Conservation (phyloP, 352 stramenopile genomes). For the Pythium rishiriense region DNA sequence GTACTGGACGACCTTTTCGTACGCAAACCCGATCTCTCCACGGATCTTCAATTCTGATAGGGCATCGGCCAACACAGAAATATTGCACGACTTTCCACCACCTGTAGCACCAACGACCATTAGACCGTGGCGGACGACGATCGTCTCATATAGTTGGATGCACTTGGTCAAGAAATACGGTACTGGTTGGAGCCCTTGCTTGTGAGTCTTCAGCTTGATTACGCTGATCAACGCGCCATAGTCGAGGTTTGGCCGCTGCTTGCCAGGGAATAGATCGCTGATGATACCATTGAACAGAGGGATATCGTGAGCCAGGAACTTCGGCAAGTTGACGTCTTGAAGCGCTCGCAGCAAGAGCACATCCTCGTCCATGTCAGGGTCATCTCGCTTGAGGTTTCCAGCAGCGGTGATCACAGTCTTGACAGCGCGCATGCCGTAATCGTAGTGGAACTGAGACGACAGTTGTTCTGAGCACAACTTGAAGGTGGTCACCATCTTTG, state of each 20-base stretch:
- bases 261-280: constrained; percentile 93
- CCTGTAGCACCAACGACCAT: constrained; percentile 94
- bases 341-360: constrained; percentile 92
- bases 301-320: constrained; percentile 95
- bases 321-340: constrained; percentile 95
- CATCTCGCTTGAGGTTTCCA: constrained; percentile 89
- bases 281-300: constrained; percentile 96
- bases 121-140: constrained; percentile 93
- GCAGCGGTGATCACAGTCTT: constrained; percentile 90
- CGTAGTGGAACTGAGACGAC: constrained; percentile 89
- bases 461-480: constrained; percentile 90
- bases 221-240: constrained; percentile 84
- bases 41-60: constrained; percentile 85
- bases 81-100: constrained; percentile 89
- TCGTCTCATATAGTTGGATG: constrained; percentile 95
- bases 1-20: constrained; percentile 89
- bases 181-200: constrained; percentile 83
- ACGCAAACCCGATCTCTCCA: constrained; percentile 81
- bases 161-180: constrained; percentile 94
- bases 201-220: constrained; percentile 87
- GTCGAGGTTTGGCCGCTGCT: constrained; percentile 87
- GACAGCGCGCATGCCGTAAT: constrained; percentile 91
- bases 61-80: constrained; percentile 90
- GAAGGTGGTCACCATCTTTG: constrained; percentile 90
- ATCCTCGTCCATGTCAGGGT: constrained; percentile 93